These are phyloP conservation scores for Volvariella surrecta DNA, from an alignment of 1,284 basidiomycete genomes.

Conservation along the genomic window DNA sequence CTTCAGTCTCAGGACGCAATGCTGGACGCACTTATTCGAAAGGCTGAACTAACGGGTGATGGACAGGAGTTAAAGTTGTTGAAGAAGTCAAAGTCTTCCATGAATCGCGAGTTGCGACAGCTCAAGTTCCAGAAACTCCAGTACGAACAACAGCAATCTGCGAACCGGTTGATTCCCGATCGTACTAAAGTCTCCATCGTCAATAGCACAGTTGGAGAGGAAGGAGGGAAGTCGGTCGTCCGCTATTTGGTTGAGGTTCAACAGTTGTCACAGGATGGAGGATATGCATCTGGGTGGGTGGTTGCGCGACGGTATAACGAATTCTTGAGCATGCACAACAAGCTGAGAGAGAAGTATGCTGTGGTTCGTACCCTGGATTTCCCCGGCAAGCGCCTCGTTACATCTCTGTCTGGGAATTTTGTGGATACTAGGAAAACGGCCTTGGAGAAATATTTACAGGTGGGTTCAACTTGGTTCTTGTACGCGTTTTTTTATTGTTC, in stretches of 20 bases:
- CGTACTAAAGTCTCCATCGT: constrained; percentile 75
- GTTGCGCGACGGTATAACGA: constrained; percentile 91
- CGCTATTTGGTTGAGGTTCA: constrained; percentile 91
- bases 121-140: constrained; percentile 85
- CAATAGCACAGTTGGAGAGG: constrained; percentile 68
- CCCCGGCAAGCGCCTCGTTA: constrained; percentile 85
- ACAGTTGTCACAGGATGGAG: constrained; percentile 72
- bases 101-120: constrained; percentile 78
- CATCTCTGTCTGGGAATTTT: constrained; percentile 73
- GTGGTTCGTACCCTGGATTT: constrained; percentile 72
- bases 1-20: constrained; percentile 76
- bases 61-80: constrained; percentile 79
- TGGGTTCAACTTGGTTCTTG: constrained; percentile 21
- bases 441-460: constrained; percentile 88
- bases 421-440: constrained; percentile 75
- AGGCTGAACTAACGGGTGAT: constrained; percentile 91
- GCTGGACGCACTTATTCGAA: constrained; percentile 81
- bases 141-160: constrained; percentile 85
- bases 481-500: not conserved
- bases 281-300: constrained; percentile 80
- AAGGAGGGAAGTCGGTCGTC: constrained; percentile 83
- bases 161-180: constrained; percentile 75
- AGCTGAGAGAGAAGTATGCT: constrained; percentile 67
- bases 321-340: constrained; percentile 84
- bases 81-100: constrained; percentile 70